Evolutionary conservation across 2,329 filamentous ascomycete genomes (phyloP).

Genomic region (Coniosporium tulheliwenetii): DNA sequence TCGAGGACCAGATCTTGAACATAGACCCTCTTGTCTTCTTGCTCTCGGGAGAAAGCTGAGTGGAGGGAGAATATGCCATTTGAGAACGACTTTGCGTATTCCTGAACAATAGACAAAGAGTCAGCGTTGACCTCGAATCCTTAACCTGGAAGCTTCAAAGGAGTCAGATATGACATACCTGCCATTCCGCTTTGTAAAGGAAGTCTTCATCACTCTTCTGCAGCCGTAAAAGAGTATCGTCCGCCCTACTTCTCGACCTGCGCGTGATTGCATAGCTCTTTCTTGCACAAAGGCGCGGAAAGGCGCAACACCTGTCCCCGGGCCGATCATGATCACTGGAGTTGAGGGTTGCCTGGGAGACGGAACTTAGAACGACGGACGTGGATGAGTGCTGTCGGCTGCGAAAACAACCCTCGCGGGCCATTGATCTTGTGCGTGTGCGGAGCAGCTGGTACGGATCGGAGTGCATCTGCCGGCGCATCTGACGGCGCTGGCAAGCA

Average conservation of each 20-base stretch:
- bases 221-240: constrained; percentile 29
- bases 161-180: background rate
- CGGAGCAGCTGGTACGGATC: too few species aligned
- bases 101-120: constrained; percentile 11
- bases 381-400: constrained; percentile 13
- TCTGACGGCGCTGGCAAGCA: background rate
- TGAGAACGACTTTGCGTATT: background rate
- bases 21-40: constrained; percentile 13
- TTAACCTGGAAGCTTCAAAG: constrained; percentile 6
- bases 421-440: too few species aligned
- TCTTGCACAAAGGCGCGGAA: constrained; percentile 29
- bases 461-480: too few species aligned
- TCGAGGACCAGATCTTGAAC: constrained; percentile 23
- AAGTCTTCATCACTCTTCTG: constrained; percentile 20
- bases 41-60: constrained; percentile 16
- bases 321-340: constrained; percentile 36
- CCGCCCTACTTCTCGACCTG: constrained; percentile 19
- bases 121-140: constrained; percentile 6
- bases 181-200: constrained; percentile 15
- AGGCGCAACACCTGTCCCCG: constrained; percentile 35
- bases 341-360: constrained; percentile 24
- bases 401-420: too few species aligned
- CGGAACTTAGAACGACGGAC: constrained; percentile 30
- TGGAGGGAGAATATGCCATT: background rate
- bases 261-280: constrained; percentile 18